These are phyloP conservation scores for Leccinellum albellum DNA, from an alignment of 768 basidiomycete species.

Conservation along the genomic window DNA sequence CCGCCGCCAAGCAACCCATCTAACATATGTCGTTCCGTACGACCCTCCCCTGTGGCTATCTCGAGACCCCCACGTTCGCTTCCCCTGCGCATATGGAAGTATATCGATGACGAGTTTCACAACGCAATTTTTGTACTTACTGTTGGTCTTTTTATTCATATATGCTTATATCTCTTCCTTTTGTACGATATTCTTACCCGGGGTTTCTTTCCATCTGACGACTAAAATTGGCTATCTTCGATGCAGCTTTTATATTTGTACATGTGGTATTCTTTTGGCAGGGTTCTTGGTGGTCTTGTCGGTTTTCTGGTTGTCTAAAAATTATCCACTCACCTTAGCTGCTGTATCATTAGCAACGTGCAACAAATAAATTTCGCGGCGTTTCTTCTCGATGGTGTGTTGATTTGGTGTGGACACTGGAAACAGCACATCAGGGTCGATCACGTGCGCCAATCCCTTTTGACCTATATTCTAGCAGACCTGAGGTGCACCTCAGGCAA, in stretches of 20 bases:
- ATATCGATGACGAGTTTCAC: conserved; percentile 26
- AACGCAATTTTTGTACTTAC: conserved; percentile 25
- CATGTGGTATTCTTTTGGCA: conserved; percentile 12
- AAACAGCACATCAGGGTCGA: no score
- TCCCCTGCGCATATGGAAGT: conserved; percentile 11
- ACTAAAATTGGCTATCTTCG: conserved; percentile 9
- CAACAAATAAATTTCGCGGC: not conserved
- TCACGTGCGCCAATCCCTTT: not conserved
- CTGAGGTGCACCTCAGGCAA: no score
- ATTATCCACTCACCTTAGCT: not conserved
- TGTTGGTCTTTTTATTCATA: conserved; percentile 25
- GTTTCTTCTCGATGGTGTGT: not conserved
- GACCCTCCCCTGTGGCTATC: not conserved
- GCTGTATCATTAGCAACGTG: conserved; percentile 20
- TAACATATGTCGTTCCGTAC: not conserved
- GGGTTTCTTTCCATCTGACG: conserved; percentile 25
- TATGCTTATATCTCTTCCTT: conserved; percentile 26
- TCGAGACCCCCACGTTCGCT: conserved; percentile 8
- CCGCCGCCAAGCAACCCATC: not conserved
- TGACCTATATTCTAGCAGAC: no score
- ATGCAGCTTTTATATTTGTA: not conserved
- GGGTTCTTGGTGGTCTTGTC: not conserved
- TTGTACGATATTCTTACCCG: conserved; percentile 29
- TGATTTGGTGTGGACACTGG: no score
- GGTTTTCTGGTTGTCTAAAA: not conserved